Evolutionary conservation across 2,329 filamentous ascomycete species (phyloP), one percentile per base, ranked within the genome.

Genomic region (Cercospora sesami): DNA sequence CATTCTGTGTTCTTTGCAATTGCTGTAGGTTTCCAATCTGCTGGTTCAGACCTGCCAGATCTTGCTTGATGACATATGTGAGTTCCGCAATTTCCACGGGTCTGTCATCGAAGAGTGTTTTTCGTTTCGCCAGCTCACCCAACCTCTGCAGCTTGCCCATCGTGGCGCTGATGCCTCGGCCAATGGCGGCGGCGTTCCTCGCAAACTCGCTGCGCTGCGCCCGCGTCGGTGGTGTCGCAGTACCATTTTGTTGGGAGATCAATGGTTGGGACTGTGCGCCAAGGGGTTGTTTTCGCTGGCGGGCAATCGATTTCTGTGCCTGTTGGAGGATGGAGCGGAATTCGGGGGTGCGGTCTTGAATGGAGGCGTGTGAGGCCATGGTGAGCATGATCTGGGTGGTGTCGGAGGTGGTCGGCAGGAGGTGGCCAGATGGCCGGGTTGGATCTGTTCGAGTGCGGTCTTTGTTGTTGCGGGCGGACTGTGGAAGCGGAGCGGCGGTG

Each of bases 51-150:
- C 86, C 89, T 1, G 93, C 92, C 63, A 98, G 87, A 77, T 98
- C 94, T 84, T 98, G 94, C 83, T 98, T 98, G 84, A 98, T 97
- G 77, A 98, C 91, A 77, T 94, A 97, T 7, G 94, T 97, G 79
- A 97, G 88, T 80, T 98, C 93, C 79, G 95, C 95, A 79, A 98
- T 97, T 81, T 99, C 95, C 65, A 97, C 92, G 0, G 95, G 93
- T 78, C 92, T 89, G 82, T 99, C 95, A 80, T 99, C 95, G 79
- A 99, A 99, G 53, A 99, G 89, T 9, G 95, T 97, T 81, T 97
- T 96, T 76, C 94, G 89, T 80, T 93, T 94, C n/a, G 95, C 95
- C 78, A 99, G 83, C 80, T 97, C 92, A 69, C 94, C 94, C 72
- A 99, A 83, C 80, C 96, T 92, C 82, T 98, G 93, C 75, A 99